phyloP scores from a whole-genome alignment of 352 stramenopile species.

The Phytopythium oedochilum region DNA sequence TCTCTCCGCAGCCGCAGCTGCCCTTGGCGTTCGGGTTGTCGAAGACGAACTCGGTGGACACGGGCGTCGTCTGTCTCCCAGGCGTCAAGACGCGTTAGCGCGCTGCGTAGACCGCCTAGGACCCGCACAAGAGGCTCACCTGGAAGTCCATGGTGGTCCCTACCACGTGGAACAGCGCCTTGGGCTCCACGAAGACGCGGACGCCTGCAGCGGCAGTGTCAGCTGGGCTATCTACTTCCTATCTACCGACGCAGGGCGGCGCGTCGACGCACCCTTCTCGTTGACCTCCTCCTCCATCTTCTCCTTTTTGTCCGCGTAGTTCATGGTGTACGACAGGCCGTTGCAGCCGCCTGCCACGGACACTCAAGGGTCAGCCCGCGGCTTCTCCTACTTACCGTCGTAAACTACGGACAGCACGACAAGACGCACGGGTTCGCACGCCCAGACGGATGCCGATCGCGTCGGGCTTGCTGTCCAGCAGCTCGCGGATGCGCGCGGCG shows the following conservation, averaged over 20 bases:
- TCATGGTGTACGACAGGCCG: slow-evolving; percentile 98
- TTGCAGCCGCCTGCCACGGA: slow-evolving; percentile 92
- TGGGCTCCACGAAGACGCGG: slow-evolving; percentile 98
- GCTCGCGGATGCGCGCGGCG: slow-evolving; percentile 82
- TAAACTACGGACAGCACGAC: not conserved
- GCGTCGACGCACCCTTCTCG: slow-evolving; percentile 56
- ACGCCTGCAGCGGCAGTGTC: slow-evolving; percentile 52
- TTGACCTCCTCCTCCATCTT: slow-evolving; percentile 93
- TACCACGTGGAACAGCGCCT: slow-evolving; percentile 98
- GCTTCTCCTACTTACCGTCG: too few relatives aligned
- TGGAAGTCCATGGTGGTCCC: slow-evolving; percentile 98
- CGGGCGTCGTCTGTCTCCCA: slow-evolving; percentile 88
- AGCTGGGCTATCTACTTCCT: not conserved
- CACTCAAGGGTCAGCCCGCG: too few relatives aligned
- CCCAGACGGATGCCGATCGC: slow-evolving; percentile 95
- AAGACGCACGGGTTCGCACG: slow-evolving; percentile 88
- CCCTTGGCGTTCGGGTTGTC: slow-evolving; percentile 99
- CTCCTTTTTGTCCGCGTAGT: slow-evolving; percentile 96
- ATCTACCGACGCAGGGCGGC: too few relatives aligned
- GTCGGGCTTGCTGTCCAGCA: slow-evolving; percentile 81
- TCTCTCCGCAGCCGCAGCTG: slow-evolving; percentile 98
- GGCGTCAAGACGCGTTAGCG: not conserved
- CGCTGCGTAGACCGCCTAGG: too few relatives aligned
- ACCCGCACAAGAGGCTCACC: slow-evolving; percentile 30
- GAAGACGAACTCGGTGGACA: slow-evolving; percentile 98